Conservation (phyloP, 2,329 filamentous ascomycete genomes). For the Alternaria arborescens region DNA sequence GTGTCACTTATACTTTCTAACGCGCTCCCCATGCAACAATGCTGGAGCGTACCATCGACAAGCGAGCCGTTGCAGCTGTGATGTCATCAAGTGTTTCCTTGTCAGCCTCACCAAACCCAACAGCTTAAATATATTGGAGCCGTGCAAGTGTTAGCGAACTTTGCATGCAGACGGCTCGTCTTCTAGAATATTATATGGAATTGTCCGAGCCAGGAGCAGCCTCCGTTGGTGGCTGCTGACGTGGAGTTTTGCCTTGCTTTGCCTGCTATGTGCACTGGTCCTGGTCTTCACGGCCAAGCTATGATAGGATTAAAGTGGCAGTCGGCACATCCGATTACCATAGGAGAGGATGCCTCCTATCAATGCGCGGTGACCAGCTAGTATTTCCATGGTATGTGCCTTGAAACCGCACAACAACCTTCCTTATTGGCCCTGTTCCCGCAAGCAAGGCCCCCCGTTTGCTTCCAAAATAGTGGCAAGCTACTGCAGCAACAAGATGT, state of each 20-base stretch:
- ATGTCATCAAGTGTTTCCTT: not conserved
- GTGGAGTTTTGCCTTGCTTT: not conserved
- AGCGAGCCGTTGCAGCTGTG: too few species aligned
- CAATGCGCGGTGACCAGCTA: not conserved
- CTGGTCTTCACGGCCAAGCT: not conserved
- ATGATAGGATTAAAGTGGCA: not conserved
- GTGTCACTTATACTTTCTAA: not conserved
- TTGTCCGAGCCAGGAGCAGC: not conserved
- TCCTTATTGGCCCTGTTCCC: not conserved
- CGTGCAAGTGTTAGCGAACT: not conserved
- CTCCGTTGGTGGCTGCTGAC: conserved; percentile 1
- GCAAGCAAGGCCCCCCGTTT: not conserved
- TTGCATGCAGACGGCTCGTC: not conserved
- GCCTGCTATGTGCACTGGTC: not conserved
- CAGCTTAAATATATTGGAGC: not conserved
- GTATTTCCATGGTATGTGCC: not conserved
- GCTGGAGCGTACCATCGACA: not conserved
- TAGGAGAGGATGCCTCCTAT: not conserved
- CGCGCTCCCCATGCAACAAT: not conserved
- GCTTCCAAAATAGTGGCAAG: not conserved
- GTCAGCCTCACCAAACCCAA: not conserved
- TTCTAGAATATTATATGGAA: not conserved
- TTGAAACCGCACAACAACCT: not conserved
- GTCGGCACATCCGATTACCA: not conserved
- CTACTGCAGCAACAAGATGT: not conserved